These are phyloP conservation scores for Cucurbita argyrosperma DNA, from an alignment of 306 rosid genomes.

Conservation along the genomic window DNA sequence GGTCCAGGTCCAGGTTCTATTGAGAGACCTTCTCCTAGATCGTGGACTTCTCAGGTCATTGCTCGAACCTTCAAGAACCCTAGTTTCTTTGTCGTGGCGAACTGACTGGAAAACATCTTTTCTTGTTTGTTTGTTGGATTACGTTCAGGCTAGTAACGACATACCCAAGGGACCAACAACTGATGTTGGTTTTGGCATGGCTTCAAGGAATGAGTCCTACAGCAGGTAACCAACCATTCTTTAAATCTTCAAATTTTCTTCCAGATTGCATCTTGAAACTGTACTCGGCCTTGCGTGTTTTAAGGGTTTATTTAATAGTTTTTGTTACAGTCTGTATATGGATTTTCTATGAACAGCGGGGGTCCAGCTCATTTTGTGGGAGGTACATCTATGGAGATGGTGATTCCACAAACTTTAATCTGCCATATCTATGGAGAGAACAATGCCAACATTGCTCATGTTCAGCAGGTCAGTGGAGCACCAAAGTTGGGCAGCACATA, in stretches of 20 bases:
- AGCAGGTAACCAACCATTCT: conserved; percentile 26
- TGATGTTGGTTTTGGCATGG: conserved; percentile 30
- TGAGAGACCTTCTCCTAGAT: conserved; percentile 62
- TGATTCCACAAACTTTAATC: conserved; percentile 44
- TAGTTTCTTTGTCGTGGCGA: background rate
- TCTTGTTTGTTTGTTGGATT: conserved; percentile 1
- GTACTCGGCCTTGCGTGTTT: background rate
- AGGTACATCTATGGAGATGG: conserved; percentile 37
- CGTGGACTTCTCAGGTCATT: conserved; percentile 40
- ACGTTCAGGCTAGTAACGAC: conserved; percentile 46
- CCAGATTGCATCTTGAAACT: too few relatives aligned
- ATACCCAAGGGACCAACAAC: conserved; percentile 33
- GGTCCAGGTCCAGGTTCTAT: conserved; percentile 26
- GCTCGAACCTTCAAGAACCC: conserved; percentile 4
- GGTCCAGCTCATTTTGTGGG: conserved; percentile 27
- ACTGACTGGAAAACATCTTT: background rate
- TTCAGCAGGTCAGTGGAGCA: conserved; percentile 46
- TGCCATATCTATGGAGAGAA: conserved; percentile 54
- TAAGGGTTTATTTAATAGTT: background rate
- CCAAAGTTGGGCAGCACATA: background rate
- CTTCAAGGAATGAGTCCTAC: conserved; percentile 37
- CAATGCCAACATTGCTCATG: conserved; percentile 41
- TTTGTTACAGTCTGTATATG: background rate
- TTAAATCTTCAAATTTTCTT: too few relatives aligned
- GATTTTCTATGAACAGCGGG: conserved; percentile 12